Base-by-base conservation (phyloP, 306 rosid species). In the Vachellia collinsii region DNA sequence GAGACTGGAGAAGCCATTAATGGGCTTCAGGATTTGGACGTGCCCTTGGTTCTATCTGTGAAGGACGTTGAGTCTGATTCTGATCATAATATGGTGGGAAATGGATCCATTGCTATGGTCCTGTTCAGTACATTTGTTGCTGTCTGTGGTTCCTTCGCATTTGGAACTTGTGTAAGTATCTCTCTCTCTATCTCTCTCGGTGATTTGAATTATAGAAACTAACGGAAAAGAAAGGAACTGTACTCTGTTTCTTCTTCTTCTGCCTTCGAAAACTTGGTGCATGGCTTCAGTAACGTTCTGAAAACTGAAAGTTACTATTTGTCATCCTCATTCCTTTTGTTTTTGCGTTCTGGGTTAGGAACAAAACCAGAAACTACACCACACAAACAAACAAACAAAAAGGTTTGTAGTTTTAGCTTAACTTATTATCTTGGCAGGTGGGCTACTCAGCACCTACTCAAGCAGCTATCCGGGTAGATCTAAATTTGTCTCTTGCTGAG, bases 91-190 rank as follows among this genome's bases (percentile, higher is more conserved):
- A 44, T 11, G 22, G 78, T 59, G 70, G 79, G 64, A 87, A 79
- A 72, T 64, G 91, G 87, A 59, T 88, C 93, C 50, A 80, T 82
- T 78, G 86, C 89, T 77, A 89, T 91, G 93, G 94, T 90, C 75
- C 85, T 91, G 75, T 80, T 93, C 1, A 81, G 92, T 86, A 93
- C 97, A 17, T 88, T 79, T 39, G 92, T 89, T 83, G 92, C 94
- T 43, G 97, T 91, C 79, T 88, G 94, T 75, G 97, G 94, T 50
- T 93, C 97, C 36, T 93, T 88, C 48, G 80, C 89, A 51, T 91
- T 93, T 77, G 97, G 97, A 89, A 88, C 91, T 56, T 91, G 94
- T 86, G 91, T 93, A 79, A 85, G 97, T 87, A 53, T 25, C n/a
- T 54, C 65, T 4, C 5, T 4, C 51, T 5, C 59, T 8, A 25